Conservation (phyloP, 306 rosid genomes). For the Corylus heterophylla region DNA sequence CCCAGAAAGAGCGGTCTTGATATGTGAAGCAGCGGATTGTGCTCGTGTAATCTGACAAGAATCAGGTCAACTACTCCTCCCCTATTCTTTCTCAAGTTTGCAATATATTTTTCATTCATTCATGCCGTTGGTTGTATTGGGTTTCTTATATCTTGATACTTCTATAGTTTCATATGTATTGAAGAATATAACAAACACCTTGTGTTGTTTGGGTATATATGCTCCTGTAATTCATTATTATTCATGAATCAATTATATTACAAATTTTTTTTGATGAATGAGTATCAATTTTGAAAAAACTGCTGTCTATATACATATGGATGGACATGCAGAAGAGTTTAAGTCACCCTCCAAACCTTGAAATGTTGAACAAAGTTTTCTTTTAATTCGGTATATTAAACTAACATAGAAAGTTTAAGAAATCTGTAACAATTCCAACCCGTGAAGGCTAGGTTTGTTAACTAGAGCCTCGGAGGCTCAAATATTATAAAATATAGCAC, state of each 20-base stretch:
- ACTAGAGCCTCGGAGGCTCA: too few relatives aligned
- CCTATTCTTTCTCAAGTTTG: background rate
- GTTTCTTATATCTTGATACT: background rate
- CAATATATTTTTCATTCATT: background rate
- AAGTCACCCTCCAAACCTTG: too few relatives aligned
- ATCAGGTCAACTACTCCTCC: background rate
- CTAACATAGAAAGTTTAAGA: too few relatives aligned
- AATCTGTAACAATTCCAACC: too few relatives aligned
- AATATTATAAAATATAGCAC: too few relatives aligned
- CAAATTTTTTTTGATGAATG: too few relatives aligned
- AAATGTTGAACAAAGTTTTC: too few relatives aligned
- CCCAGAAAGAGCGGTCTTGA: constrained; percentile 47
- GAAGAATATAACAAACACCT: background rate
- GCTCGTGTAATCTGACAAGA: constrained; percentile 57
- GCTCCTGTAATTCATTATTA: background rate
- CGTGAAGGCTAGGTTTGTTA: too few relatives aligned
- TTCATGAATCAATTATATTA: background rate
- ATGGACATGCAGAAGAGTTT: too few relatives aligned
- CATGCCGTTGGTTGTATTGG: background rate
- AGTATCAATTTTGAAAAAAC: too few relatives aligned
- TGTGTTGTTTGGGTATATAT: background rate
- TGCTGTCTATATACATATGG: too few relatives aligned
- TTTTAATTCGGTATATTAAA: too few relatives aligned
- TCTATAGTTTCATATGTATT: background rate
- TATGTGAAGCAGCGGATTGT: constrained; percentile 72